These are phyloP conservation scores for Fusarium redolens DNA, from an alignment of 2,329 filamentous ascomycete genomes.

Conservation along the genomic window DNA sequence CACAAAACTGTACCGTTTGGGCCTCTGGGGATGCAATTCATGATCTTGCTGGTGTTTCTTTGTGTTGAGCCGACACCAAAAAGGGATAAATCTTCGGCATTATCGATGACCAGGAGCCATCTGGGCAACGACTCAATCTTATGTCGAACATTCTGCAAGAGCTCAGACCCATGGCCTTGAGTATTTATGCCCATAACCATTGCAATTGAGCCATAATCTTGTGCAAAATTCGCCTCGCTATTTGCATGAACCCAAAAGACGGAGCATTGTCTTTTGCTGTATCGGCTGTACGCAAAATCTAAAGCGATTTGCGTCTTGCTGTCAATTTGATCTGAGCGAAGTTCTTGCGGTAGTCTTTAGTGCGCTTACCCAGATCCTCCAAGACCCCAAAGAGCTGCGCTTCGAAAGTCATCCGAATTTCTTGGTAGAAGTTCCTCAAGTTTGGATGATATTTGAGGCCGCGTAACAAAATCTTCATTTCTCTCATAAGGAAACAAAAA, in stretches of 20 bases:
- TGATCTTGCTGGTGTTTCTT: no score
- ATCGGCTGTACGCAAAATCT: constrained; percentile 48
- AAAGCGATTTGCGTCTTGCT: constrained; percentile 55
- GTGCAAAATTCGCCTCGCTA: constrained; percentile 46
- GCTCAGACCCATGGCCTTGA: constrained; percentile 32
- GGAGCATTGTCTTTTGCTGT: constrained; percentile 38
- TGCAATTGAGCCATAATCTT: constrained; percentile 48
- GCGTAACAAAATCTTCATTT: constrained; percentile 26
- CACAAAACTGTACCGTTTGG: constrained; percentile 46
- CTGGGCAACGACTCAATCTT: constrained; percentile 24
- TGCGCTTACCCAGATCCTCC: constrained; percentile 27
- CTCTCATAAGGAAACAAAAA: constrained; percentile 23
- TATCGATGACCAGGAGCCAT: constrained; percentile 51
- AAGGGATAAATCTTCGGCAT: constrained; percentile 47
- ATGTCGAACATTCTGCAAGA: constrained; percentile 31
- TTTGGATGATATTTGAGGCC: neutral
- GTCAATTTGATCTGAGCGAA: neutral
- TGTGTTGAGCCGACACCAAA: constrained; percentile 44
- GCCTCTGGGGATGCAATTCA: constrained; percentile 44
- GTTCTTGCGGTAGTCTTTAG: no score
- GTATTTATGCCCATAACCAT: constrained; percentile 36
- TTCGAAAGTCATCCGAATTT: neutral
- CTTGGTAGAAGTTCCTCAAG: constrained; percentile 13
- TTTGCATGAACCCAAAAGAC: constrained; percentile 55
- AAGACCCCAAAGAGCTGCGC: constrained; percentile 27